phyloP scores from a whole-genome alignment of 768 basidiomycete genomes.

The Boletellus ananiceps region DNA sequence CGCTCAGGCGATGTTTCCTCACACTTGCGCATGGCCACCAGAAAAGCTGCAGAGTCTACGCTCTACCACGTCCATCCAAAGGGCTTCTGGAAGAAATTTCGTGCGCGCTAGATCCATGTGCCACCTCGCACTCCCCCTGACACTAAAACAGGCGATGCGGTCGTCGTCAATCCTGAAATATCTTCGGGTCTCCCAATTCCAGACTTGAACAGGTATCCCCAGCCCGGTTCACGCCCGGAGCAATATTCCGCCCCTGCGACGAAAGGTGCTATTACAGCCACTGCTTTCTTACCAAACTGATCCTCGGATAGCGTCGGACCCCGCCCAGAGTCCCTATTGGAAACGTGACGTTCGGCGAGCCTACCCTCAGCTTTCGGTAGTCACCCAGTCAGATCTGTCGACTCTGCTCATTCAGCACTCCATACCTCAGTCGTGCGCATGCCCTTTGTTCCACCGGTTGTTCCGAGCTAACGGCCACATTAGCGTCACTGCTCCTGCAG shows the following conservation, averaged over 20 bases:
- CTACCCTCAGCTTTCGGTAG: constrained; percentile 87
- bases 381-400: constrained; percentile 82
- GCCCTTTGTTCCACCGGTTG: neutral
- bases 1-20: neutral
- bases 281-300: constrained; percentile 11
- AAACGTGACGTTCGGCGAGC: constrained; percentile 91
- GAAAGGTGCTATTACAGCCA: constrained; percentile 49
- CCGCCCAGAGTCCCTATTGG: constrained; percentile 90
- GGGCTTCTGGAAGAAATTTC: constrained; percentile 97
- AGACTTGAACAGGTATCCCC: constrained; percentile 71
- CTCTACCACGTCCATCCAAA: constrained; percentile 85
- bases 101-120: constrained; percentile 41
- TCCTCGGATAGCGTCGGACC: constrained; percentile 61
- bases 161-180: constrained; percentile 85
- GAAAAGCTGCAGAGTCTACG: constrained; percentile 81
- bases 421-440: constrained; percentile 54
- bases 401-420: constrained; percentile 79
- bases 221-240: constrained; percentile 85
- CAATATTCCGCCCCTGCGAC: constrained; percentile 84
- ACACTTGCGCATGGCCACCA: constrained; percentile 56
- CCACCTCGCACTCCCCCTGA: constrained; percentile 3
- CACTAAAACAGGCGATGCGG: constrained; percentile 61
- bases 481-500: constrained; percentile 52
- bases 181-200: constrained; percentile 84
- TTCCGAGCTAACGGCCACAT: constrained; percentile 9